Conservation (phyloP, 2,329 filamentous ascomycete species). For the Didymella keratinophila region DNA sequence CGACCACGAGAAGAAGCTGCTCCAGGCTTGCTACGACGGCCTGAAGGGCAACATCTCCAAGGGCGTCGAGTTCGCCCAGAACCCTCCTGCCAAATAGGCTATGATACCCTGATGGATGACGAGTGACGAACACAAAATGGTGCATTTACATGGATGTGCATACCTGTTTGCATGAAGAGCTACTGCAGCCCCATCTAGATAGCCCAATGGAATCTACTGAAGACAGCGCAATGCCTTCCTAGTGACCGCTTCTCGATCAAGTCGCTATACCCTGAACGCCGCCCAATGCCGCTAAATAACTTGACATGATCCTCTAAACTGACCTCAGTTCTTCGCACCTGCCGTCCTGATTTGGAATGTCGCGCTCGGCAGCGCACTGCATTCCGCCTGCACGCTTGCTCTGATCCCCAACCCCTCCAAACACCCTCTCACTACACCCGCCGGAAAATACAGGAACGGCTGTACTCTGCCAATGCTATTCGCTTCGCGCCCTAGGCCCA, state of each 20-base stretch:
- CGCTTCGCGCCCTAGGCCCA: conserved; percentile 60
- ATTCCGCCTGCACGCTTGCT: conserved; percentile 90
- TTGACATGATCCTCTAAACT: not conserved
- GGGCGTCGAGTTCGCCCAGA: conserved; percentile 88
- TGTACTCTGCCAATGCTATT: conserved; percentile 44
- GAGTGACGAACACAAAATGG: conserved; percentile 23
- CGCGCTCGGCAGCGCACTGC: conserved; percentile 82
- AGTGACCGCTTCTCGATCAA: not conserved
- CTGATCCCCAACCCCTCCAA: conserved; percentile 89
- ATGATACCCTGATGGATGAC: conserved; percentile 24
- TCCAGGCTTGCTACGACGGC: conserved; percentile 76
- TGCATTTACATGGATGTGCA: conserved; percentile 14
- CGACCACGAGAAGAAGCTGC: conserved; percentile 87
- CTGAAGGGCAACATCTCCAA: conserved; percentile 94
- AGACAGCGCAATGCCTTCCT: conserved; percentile 9
- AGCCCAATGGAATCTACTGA: conserved; percentile 14
- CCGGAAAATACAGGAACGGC: conserved; percentile 91
- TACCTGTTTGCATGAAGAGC: conserved; percentile 12
- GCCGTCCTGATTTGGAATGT: conserved; percentile 96
- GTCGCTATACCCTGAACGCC: conserved; percentile 32
- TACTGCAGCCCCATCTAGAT: conserved; percentile 18
- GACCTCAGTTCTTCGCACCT: conserved; percentile 67
- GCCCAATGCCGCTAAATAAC: conserved; percentile 42
- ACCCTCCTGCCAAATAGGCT: conserved; percentile 66
- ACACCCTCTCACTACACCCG: conserved; percentile 90